These are phyloP conservation scores for Lentinula guzmanii DNA, from an alignment of 768 basidiomycete species.

Conservation along the genomic window DNA sequence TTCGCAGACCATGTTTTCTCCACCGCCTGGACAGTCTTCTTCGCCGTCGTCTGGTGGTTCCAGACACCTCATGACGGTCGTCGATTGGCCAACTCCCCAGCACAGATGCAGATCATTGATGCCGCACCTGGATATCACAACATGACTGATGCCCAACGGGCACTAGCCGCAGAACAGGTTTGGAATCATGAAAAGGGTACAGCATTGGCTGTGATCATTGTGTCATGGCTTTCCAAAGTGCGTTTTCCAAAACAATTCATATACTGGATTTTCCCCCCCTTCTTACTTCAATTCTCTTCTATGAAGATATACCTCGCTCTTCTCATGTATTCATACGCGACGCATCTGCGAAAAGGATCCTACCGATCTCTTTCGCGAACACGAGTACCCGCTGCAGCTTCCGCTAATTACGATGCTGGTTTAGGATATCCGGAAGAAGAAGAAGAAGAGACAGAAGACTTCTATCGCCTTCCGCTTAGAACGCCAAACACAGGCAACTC, in stretches of 20 bases:
- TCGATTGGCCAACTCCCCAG: constrained; percentile 73
- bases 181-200: constrained; percentile 89
- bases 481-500: constrained; percentile 35
- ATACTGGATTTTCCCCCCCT: not conserved
- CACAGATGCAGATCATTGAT: constrained; percentile 82
- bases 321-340: constrained; percentile 88
- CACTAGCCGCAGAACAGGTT: constrained; percentile 66
- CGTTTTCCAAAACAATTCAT: constrained; percentile 15
- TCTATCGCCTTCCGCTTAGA: constrained; percentile 61
- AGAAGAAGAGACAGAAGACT: constrained; percentile 60
- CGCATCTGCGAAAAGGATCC: constrained; percentile 86
- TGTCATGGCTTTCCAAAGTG: constrained; percentile 90
- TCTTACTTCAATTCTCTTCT: not conserved
- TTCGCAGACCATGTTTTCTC: constrained; percentile 87
- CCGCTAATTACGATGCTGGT: constrained; percentile 31
- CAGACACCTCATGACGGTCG: constrained; percentile 90
- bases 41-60: constrained; percentile 86
- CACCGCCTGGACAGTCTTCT: constrained; percentile 89
- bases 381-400: constrained; percentile 25
- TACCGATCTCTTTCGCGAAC: constrained; percentile 74
- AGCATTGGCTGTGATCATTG: constrained; percentile 67
- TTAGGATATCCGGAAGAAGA: constrained; percentile 41
- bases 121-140: constrained; percentile 48
- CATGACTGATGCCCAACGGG: constrained; percentile 55
- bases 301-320: constrained; percentile 87